Evolutionary conservation across 2,329 filamentous ascomycete genomes (phyloP).

Genomic region (Mycosphaerella sp.): DNA sequence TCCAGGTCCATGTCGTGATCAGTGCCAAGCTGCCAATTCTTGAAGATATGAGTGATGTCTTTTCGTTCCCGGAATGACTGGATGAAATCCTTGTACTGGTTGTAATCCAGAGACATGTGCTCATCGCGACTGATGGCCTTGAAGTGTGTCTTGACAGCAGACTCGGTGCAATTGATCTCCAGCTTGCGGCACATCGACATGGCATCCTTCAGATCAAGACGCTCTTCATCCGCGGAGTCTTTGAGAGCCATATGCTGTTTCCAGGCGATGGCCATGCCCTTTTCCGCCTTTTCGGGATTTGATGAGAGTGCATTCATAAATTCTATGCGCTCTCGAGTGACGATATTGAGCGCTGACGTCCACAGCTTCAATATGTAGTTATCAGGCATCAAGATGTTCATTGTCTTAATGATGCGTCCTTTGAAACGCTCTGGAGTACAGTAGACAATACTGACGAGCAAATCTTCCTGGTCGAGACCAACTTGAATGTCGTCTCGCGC

Average conservation of each 20-base stretch:
- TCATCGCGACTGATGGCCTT: constrained; percentile 60
- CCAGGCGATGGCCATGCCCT: constrained; percentile 63
- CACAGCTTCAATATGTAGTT: constrained; percentile 67
- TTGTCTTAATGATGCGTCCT: constrained; percentile 61
- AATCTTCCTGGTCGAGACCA: constrained; percentile 57
- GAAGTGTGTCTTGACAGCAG: constrained; percentile 68
- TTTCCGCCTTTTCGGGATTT: constrained; percentile 66
- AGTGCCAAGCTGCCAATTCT: constrained; percentile 42
- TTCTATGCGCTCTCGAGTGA: constrained; percentile 79
- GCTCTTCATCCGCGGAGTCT: constrained; percentile 55
- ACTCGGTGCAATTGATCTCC: constrained; percentile 81
- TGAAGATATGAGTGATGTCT: constrained; percentile 71
- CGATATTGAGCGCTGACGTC: constrained; percentile 75
- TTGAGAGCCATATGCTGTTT: constrained; percentile 70
- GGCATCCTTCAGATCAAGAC: constrained; percentile 69
- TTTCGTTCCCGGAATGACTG: constrained; percentile 73
- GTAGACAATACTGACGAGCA: constrained; percentile 90
- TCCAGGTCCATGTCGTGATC: constrained; percentile 59
- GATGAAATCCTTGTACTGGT: constrained; percentile 79
- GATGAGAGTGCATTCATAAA: constrained; percentile 85
- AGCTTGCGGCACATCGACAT: constrained; percentile 80
- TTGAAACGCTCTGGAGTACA: constrained; percentile 70
- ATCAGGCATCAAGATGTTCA: constrained; percentile 79
- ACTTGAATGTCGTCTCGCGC: constrained; percentile 80
- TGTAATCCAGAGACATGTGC: constrained; percentile 64